Evolutionary conservation across 1,284 basidiomycete species (phyloP), one percentile per base, ranked within the genome.

Genomic region (Leccinum insolens): DNA sequence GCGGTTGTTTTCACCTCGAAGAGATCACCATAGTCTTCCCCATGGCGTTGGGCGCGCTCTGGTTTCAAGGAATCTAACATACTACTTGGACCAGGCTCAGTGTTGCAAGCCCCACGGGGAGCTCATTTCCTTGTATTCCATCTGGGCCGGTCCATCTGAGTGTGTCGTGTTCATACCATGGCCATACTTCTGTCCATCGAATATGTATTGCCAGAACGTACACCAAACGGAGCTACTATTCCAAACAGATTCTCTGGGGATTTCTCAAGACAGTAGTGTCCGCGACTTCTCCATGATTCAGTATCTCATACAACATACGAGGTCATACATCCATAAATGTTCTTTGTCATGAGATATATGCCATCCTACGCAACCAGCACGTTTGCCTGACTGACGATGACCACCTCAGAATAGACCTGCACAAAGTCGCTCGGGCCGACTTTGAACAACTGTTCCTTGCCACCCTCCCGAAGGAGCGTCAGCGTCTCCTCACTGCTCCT

Each of bases 401-500:
- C 61, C 9, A 44, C 61, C n/a, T 62, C 61, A 3, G 61, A 25
- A 44, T 11, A 62, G 5, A 62, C 7, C 25, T 28, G 61, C 11
- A 62, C 61, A 3, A 62, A 46, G 28, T 46, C 61, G 11, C 61
- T 62, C 28, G 61, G 61, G 25, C 61, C 61, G 9, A 62, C 61
- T 5, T 9, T 46, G 8, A 62, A 25, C 44, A 22, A 31, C 61
- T 62, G 41, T 28, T 14, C 14, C 7, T 49, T 62, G 22, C 61
- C 61, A 5, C 44, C 44, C 7, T 46, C 61, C 44, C 61, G 44
- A 31, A n/a, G 8, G 25, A 62, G 28, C 4, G 61, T 62, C 61
- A 62, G 11, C 11, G 25, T 62, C 61, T 49, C 44, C 11, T 17
- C 41, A 7, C 17, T 41, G 22, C 7, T 46, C 28, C 15, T 62